Evolutionary conservation across 257 asterid genomes (phyloP).

Genomic region (Ajuga chamaepitys): DNA sequence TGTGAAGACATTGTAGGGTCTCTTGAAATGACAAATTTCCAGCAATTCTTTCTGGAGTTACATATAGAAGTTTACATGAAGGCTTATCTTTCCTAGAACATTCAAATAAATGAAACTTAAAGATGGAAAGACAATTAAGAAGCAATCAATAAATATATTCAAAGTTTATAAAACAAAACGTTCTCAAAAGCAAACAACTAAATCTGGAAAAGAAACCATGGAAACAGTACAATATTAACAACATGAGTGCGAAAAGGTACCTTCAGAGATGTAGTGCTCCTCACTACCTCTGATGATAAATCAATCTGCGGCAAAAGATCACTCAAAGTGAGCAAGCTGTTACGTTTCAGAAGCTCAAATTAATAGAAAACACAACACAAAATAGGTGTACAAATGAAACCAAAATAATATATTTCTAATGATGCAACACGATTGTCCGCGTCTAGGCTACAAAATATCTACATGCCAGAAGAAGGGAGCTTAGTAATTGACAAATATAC

Average conservation of each 20-base stretch:
- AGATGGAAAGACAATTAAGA: not conserved
- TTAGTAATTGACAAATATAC: too few relatives aligned
- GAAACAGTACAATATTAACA: not conserved
- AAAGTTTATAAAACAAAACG: not conserved
- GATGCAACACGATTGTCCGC: constrained; percentile 2
- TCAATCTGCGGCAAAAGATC: constrained; percentile 61
- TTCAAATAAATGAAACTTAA: constrained; percentile 2
- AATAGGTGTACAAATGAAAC: not conserved
- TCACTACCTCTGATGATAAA: constrained; percentile 70
- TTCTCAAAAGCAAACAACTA: too few relatives aligned
- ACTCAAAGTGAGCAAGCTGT: constrained; percentile 19
- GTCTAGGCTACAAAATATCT: not conserved
- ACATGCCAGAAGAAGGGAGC: too few relatives aligned
- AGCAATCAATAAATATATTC: not conserved
- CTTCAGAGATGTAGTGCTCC: constrained; percentile 55
- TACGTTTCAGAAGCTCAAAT: not conserved
- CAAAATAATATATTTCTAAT: not conserved
- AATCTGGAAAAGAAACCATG: too few relatives aligned
- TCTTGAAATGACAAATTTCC: constrained; percentile 89
- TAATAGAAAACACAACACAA: not conserved
- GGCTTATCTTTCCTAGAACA: constrained; percentile 75
- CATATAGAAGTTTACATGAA: constrained; percentile 90
- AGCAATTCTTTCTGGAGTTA: constrained; percentile 81
- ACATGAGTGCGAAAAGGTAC: constrained; percentile 22
- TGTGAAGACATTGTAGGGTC: constrained; percentile 46